Evolutionary conservation across 2,329 filamentous ascomycete genomes (phyloP), one percentile per base, ranked within the genome.

Genomic region (Ophiostoma fasciatum): DNA sequence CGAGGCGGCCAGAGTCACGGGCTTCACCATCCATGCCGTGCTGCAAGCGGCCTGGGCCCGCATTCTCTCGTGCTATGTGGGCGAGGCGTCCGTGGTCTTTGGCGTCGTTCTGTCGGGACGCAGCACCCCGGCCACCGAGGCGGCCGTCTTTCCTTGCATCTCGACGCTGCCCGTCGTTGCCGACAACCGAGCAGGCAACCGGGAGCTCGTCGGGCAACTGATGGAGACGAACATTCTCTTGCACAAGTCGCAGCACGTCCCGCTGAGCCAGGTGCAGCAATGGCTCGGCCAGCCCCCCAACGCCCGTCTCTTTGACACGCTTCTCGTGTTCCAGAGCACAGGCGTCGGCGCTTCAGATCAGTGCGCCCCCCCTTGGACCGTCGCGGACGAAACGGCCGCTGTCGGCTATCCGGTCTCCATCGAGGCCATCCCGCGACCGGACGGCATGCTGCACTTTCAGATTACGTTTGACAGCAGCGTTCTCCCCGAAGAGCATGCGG

Each of bases 401-500:
- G 72, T 82, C 3, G 82, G 92, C 46, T 94, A 88, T 52, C 63
- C 78, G 1, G 58, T 92, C 1, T 94, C 88, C 0, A 59, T 94
- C 15, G 87, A 94, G 52, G 55, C 92, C 23, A 74, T 85, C 40
- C 74, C 78, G 0, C 53, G 49, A 1, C 45, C 29, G 2, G 31
- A 57, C 1, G 64, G 63, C 1, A 47, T 53, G 3, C 48, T 93
- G 2, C 53, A 61, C 11, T 60, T 90, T 7, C 71, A 74, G 8
- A 53, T 92, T 15, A 85, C 78, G 0, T 80, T 72, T 45, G 65
- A 71, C 42, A 61, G 64, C 12, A 65, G 77, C 41, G 44, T 82
- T 3, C 51, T 94, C 8, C 83, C 87, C 0, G 31, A 45, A 2
- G 63, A 75, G 36, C 85, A 94, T 48, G 81, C 80, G 0, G 43